These are phyloP conservation scores for Heteromeles arbutifolia DNA, from an alignment of 306 rosid species.

Conservation along the genomic window DNA sequence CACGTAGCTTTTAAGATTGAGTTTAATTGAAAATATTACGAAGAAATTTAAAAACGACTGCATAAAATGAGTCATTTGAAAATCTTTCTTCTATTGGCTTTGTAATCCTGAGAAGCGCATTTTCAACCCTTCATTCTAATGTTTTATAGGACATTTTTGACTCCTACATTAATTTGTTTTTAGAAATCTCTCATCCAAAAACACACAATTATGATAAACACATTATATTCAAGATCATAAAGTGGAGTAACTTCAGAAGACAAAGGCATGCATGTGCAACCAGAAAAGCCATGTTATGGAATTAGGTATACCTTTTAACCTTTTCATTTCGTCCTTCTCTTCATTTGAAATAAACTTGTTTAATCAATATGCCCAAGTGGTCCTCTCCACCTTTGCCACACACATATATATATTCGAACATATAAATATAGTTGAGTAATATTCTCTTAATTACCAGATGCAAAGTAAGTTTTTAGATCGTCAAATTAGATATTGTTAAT, in stretches of 20 bases:
- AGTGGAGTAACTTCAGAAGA: background rate
- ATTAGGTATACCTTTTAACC: background rate
- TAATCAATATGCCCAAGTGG: constrained; percentile 35
- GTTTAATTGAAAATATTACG: too few species aligned
- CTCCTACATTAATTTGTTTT: too few species aligned
- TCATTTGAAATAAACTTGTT: background rate
- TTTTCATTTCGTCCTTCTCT: background rate
- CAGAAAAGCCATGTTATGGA: background rate
- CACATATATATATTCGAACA: background rate
- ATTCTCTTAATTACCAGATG: background rate
- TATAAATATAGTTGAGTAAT: background rate
- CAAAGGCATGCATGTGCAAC: background rate
- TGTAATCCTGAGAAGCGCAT: too few species aligned
- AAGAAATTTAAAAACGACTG: too few species aligned
- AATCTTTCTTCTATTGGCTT: too few species aligned
- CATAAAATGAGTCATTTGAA: background rate
- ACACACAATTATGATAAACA: background rate
- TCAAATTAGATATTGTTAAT: background rate
- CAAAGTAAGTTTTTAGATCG: background rate
- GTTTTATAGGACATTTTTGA: background rate
- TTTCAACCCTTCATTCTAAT: background rate
- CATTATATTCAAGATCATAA: background rate
- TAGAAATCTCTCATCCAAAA: too few species aligned
- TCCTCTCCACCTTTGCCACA: constrained; percentile 25
- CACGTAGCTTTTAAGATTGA: too few species aligned